Evolutionary conservation across 805 yeast species (phyloP).

Genomic region (Zygotorulaspora florentina): DNA sequence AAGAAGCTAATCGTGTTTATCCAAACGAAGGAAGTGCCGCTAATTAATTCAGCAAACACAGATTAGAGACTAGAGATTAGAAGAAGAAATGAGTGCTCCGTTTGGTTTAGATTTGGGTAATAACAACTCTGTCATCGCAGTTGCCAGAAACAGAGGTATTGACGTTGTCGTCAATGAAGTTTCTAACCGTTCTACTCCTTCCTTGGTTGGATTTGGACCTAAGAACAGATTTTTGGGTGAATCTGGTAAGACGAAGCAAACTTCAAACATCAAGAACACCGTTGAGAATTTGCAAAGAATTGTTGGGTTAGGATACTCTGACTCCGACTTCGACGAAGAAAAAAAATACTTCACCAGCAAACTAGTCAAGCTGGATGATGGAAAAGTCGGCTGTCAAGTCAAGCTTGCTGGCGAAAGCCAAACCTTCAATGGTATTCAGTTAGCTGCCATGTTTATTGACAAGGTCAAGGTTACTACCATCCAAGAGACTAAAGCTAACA

Average conservation of each 20-base stretch:
- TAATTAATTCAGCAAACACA: not conserved
- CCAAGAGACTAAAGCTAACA: conserved; percentile 71
- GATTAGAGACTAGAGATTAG: not conserved
- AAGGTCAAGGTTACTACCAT: conserved; percentile 78
- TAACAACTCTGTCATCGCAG: conserved; percentile 86
- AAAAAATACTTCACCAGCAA: conserved; percentile 67
- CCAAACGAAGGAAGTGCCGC: no score
- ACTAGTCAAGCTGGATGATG: conserved; percentile 64
- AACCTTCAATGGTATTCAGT: conserved; percentile 81
- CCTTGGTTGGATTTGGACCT: conserved; percentile 84
- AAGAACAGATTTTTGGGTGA: conserved; percentile 94
- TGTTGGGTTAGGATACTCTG: conserved; percentile 64
- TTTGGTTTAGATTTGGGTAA: conserved; percentile 98
- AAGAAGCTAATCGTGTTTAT: no score
- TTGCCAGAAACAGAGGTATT: conserved; percentile 97
- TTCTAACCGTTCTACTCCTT: conserved; percentile 94
- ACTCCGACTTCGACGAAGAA: conserved; percentile 73
- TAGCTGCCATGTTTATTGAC: conserved; percentile 91
- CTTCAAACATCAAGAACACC: conserved; percentile 93
- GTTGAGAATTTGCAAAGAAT: conserved; percentile 92
- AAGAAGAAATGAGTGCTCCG: conserved; percentile 72
- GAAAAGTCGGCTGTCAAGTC: conserved; percentile 80
- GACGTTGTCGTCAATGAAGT: conserved; percentile 98
- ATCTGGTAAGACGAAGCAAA: conserved; percentile 92
- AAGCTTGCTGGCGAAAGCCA: conserved; percentile 74